Conservation (phyloP, 495 filamentous ascomycete genomes). For the Tirmania nivea region DNA sequence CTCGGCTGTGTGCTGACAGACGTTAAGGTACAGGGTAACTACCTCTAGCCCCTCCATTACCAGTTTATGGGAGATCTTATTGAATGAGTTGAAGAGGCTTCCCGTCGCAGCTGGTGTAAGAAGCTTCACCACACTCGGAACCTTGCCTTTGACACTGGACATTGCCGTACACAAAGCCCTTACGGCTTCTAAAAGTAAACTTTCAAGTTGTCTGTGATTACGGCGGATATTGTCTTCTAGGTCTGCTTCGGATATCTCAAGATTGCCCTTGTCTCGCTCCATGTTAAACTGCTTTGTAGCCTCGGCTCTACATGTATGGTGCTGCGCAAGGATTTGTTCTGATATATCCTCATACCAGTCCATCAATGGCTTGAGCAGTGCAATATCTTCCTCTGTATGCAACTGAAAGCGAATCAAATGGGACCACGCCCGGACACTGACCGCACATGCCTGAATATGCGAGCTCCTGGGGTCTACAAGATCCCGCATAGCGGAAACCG, state of each 20-base stretch:
- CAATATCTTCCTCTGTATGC: slow-evolving; percentile 17
- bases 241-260: slow-evolving; percentile 26
- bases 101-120: slow-evolving; percentile 20
- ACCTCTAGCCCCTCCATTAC: slow-evolving; percentile 26
- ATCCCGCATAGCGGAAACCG: slow-evolving; percentile 45
- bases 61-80: slow-evolving; percentile 19
- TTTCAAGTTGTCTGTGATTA: slow-evolving; percentile 43
- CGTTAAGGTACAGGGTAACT: slow-evolving; percentile 21
- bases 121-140: slow-evolving; percentile 5
- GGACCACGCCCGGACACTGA: slow-evolving; percentile 63
- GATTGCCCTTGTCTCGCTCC: slow-evolving; percentile 19
- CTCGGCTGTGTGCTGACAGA: slow-evolving; percentile 16
- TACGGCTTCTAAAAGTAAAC: slow-evolving; percentile 32
- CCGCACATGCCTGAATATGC: slow-evolving; percentile 65
- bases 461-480: slow-evolving; percentile 60
- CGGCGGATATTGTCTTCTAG: slow-evolving; percentile 34
- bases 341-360: slow-evolving; percentile 25
- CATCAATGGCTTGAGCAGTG: slow-evolving; percentile 20
- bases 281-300: slow-evolving; percentile 32
- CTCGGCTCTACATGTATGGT: slow-evolving; percentile 36
- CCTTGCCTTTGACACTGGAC: slow-evolving; percentile 7
- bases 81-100: slow-evolving; percentile 23
- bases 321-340: slow-evolving; percentile 34
- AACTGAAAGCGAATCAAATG: slow-evolving; percentile 46
- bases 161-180: slow-evolving; percentile 30